Evolutionary conservation across 306 rosid species (phyloP), one percentile per base, ranked within the genome.

Genomic region (Lotus japonicus): DNA sequence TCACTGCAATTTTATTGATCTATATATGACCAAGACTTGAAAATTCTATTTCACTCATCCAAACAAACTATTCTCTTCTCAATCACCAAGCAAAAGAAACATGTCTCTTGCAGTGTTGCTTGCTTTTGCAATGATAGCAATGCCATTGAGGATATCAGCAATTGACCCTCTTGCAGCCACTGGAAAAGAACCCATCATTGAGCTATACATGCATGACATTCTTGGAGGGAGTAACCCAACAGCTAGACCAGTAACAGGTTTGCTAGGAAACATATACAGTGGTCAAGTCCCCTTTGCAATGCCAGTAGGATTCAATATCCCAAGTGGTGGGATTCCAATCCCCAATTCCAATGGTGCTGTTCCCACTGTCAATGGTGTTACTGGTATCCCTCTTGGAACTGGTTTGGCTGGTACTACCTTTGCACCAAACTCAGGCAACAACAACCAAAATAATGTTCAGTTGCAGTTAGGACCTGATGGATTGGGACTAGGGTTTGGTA

Each of bases 271-370:
- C 80, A 92, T 89, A 58, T 92, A 92, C 72, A 80, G 80, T 38
- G 90, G 97, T 28, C 85, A 85, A 81, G 88, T 92, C 9, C 96
- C 97, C 13, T 92, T 92, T 81, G 87, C 92, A 11, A 77, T 58
- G 56, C 95, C 92, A 43, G 66, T 82, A 16, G 96, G 90, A 12
- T 85, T 87, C 76, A 78, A 72, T 0, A 73, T 84, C 16, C 89
- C 96, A 57, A 56, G 71, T 10, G 88, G 79, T 12, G 86, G 45
- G 3, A 80, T 88, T 21, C 85, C 94, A 14, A 73, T 89, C 18
- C 98, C 97, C 2, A 92, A 92, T 78, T 94, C 97, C 65, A 89
- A 85, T 64, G 89, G 92, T 38, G 97, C 90, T 23, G 36, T 70
- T 68, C 94, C 96, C 1, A 92, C 92, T 0, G 89, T 88, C 14